phyloP scores from a whole-genome alignment of 192 early-diverging fungal genomes.

The Umbelopsis sp. region DNA sequence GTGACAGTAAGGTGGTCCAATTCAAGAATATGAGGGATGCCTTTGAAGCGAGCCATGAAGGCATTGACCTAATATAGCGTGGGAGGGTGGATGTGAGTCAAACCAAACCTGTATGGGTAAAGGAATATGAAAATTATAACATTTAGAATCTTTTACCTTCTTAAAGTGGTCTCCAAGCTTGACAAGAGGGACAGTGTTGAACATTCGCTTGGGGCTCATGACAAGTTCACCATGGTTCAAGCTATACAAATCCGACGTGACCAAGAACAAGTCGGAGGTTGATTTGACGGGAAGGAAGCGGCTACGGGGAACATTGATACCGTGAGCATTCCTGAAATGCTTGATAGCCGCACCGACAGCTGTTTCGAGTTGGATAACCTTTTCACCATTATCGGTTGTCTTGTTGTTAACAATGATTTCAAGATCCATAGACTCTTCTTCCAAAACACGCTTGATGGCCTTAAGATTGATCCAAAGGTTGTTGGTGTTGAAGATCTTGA shows the following conservation, averaged over 20 bases:
- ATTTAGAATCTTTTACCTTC: slow-evolving; percentile 67
- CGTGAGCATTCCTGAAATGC: slow-evolving; percentile 92
- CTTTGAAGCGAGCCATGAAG: slow-evolving; percentile 90
- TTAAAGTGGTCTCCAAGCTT: slow-evolving; percentile 99
- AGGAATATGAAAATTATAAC: neutral
- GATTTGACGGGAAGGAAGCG: slow-evolving; percentile 99
- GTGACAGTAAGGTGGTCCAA: slow-evolving; percentile 98
- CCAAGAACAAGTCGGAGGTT: slow-evolving; percentile 95
- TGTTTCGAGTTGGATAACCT: slow-evolving; percentile 98
- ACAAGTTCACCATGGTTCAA: slow-evolving; percentile 90
- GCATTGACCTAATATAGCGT: slow-evolving; percentile 58
- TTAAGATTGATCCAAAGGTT: slow-evolving; percentile 86
- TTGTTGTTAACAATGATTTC: slow-evolving; percentile 99
- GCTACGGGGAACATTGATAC: slow-evolving; percentile 96
- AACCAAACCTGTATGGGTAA: neutral
- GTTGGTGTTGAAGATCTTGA: slow-evolving; percentile 99
- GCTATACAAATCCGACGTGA: slow-evolving; percentile 93
- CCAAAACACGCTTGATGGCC: slow-evolving; percentile 86
- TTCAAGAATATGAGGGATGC: slow-evolving; percentile 93
- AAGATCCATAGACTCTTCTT: slow-evolving; percentile 74
- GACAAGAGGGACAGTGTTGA: slow-evolving; percentile 90
- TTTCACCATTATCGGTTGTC: slow-evolving; percentile 90
- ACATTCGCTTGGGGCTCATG: slow-evolving; percentile 93
- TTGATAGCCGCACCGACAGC: slow-evolving; percentile 99
- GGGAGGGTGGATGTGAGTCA: neutral